These are phyloP conservation scores for Purpureocillium takamizusanense DNA, from an alignment of 2,329 filamentous ascomycete species.

Conservation along the genomic window DNA sequence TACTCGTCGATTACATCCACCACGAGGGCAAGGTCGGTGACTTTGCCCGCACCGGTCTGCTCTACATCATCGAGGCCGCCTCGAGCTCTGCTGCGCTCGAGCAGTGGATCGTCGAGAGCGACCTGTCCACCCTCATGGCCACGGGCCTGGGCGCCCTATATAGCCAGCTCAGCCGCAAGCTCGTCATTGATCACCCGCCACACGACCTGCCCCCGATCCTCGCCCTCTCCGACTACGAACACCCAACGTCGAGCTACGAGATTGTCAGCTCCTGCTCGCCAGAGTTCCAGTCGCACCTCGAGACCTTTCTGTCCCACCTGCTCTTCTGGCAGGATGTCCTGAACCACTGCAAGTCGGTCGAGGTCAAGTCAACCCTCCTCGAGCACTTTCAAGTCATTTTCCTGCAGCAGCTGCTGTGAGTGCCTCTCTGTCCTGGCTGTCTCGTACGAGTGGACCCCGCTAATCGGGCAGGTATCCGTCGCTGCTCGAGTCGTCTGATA, in stretches of 20 bases:
- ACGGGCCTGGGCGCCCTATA: slow-evolving; percentile 78
- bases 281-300: slow-evolving; percentile 76
- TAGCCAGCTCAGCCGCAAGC: slow-evolving; percentile 61
- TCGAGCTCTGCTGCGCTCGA: slow-evolving; percentile 76
- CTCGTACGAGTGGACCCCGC: too few relatives aligned
- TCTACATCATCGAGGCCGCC: slow-evolving; percentile 93
- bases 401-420: slow-evolving; percentile 82
- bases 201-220: slow-evolving; percentile 75
- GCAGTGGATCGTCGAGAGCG: slow-evolving; percentile 95
- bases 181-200: slow-evolving; percentile 69
- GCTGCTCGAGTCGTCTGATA: slow-evolving; percentile 89
- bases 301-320: slow-evolving; percentile 89
- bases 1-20: slow-evolving; percentile 93
- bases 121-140: slow-evolving; percentile 93
- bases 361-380: slow-evolving; percentile 85
- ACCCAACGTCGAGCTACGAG: slow-evolving; percentile 59
- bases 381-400: slow-evolving; percentile 98
- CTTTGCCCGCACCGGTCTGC: slow-evolving; percentile 84
- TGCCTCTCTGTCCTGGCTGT: slow-evolving; percentile 6
- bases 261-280: slow-evolving; percentile 65
- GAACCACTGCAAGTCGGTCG: slow-evolving; percentile 85
- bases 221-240: slow-evolving; percentile 79
- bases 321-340: slow-evolving; percentile 98
- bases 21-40: slow-evolving; percentile 91
- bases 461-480: slow-evolving; percentile 86